Conservation (phyloP, 768 basidiomycete genomes). For the Tricholoma flavovirens region DNA sequence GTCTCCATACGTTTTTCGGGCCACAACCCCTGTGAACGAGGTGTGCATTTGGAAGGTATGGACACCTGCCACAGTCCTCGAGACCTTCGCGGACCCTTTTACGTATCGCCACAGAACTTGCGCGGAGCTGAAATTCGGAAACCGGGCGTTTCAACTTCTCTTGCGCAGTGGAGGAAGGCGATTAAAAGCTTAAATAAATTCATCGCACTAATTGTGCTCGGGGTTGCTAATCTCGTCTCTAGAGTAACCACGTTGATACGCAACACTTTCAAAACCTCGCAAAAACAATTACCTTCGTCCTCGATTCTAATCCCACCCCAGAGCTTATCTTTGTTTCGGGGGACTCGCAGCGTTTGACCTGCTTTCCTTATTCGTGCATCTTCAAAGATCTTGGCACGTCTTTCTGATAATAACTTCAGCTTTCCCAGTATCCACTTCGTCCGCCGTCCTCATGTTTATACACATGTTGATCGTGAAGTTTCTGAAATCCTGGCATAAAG, state of each 20-base stretch:
- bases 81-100: slow-evolving; percentile 37
- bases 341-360: not conserved
- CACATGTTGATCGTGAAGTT: slow-evolving; percentile 32
- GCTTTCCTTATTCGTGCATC: slow-evolving; percentile 13
- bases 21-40: slow-evolving; percentile 27
- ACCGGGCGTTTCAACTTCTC: slow-evolving; percentile 28
- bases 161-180: slow-evolving; percentile 20
- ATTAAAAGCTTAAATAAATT: slow-evolving; percentile 9
- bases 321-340: slow-evolving; percentile 8
- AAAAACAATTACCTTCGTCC: not conserved
- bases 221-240: slow-evolving; percentile 9
- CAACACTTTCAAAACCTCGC: not conserved
- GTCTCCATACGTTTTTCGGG: slow-evolving; percentile 31
- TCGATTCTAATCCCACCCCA: not conserved
- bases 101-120: slow-evolving; percentile 27
- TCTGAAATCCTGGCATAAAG: not conserved
- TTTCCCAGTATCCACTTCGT: slow-evolving; percentile 10
- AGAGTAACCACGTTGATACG: slow-evolving; percentile 5
- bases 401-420: slow-evolving; percentile 15
- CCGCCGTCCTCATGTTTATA: slow-evolving; percentile 31
- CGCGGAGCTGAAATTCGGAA: slow-evolving; percentile 34
- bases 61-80: slow-evolving; percentile 39
- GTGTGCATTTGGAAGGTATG: slow-evolving; percentile 38
- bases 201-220: not conserved
- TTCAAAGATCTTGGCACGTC: slow-evolving; percentile 14